Conservation (phyloP, 2,329 filamentous ascomycete species). For the Trichoderma koningii region DNA sequence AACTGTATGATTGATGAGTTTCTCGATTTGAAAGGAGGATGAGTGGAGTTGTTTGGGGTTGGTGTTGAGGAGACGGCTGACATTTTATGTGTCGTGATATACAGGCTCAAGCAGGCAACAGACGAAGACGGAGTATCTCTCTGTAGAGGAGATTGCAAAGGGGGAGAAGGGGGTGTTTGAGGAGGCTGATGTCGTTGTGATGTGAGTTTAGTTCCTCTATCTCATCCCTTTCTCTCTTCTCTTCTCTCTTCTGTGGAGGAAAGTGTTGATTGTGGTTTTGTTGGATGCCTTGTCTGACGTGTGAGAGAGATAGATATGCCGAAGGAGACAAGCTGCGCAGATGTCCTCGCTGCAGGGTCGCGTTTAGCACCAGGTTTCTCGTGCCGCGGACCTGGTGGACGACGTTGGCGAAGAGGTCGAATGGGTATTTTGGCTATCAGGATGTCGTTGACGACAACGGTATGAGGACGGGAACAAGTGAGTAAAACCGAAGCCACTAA, state of each 20-base stretch:
- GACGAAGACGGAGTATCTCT: neutral
- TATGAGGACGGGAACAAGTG: neutral
- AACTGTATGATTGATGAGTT: too few relatives aligned
- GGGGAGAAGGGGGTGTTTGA: neutral
- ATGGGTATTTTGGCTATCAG: constrained; percentile 45
- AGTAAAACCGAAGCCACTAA: neutral
- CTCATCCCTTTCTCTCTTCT: neutral
- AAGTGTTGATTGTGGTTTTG: neutral
- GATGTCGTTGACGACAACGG: constrained; percentile 25
- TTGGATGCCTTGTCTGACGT: neutral
- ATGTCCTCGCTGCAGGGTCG: constrained; percentile 34
- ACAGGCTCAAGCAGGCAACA: neutral
- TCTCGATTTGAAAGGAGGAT: neutral
- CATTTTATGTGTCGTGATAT: neutral
- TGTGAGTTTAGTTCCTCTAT: neutral
- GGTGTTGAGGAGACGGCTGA: neutral
- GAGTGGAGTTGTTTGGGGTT: neutral
- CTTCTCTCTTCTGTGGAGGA: neutral
- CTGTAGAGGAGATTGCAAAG: neutral
- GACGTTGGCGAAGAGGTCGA: constrained; percentile 38
- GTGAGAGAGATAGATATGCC: constrained; percentile 33
- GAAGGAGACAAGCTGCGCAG: constrained; percentile 37
- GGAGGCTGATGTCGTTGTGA: constrained; percentile 7
- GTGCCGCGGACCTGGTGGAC: constrained; percentile 44
- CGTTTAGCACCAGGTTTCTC: constrained; percentile 33